These are phyloP conservation scores for Phoma sp. DNA, from an alignment of 2,329 filamentous ascomycete genomes.

Conservation along the genomic window DNA sequence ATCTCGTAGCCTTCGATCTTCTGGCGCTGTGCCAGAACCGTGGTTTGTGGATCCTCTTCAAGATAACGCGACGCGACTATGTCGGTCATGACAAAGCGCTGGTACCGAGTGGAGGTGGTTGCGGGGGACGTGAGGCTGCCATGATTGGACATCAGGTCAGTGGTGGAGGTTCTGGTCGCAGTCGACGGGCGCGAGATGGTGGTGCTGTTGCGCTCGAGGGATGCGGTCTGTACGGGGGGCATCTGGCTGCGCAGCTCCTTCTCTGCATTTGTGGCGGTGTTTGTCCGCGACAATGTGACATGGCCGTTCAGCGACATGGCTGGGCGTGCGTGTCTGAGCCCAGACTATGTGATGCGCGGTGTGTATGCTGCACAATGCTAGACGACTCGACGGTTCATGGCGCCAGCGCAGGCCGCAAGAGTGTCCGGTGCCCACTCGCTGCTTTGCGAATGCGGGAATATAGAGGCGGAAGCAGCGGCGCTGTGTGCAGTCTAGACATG, in stretches of 20 bases:
- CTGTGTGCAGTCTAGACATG: conserved; percentile 27
- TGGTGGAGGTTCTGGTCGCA: conserved; percentile 15
- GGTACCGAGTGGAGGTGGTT: conserved; percentile 49
- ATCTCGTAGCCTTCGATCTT: conserved; percentile 84
- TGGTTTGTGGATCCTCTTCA: conserved; percentile 80
- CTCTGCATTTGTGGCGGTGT: conserved; percentile 29
- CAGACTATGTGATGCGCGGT: conserved; percentile 10
- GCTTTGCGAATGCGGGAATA: conserved; percentile 18
- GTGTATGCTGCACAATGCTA: conserved; percentile 19
- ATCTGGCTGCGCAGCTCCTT: conserved; percentile 37
- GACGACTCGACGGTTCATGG: conserved; percentile 24
- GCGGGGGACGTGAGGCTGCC: conserved; percentile 22
- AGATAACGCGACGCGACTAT: conserved; percentile 72
- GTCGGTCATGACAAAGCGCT: conserved; percentile 69
- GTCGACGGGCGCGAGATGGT: conserved; percentile 20
- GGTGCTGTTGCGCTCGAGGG: conserved; percentile 26
- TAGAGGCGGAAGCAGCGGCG: conserved; percentile 2
- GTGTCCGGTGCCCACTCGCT: conserved; percentile 25
- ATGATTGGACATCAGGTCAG: conserved; percentile 17
- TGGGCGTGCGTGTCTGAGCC: neutral
- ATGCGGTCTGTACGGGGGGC: conserved; percentile 33
- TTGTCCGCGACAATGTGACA: conserved; percentile 12
- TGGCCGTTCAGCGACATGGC: conserved; percentile 20
- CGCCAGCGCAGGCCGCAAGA: conserved; percentile 24
- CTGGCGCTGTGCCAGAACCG: conserved; percentile 73